A percentile compares a stretch with the other conserved stretches of the same genome.
These are phyloP conservation scores for Paracorniculantispora psalliotae DNA, from an alignment of 2,329 filamentous ascomycete genomes.

Conservation along the genomic window DNA sequence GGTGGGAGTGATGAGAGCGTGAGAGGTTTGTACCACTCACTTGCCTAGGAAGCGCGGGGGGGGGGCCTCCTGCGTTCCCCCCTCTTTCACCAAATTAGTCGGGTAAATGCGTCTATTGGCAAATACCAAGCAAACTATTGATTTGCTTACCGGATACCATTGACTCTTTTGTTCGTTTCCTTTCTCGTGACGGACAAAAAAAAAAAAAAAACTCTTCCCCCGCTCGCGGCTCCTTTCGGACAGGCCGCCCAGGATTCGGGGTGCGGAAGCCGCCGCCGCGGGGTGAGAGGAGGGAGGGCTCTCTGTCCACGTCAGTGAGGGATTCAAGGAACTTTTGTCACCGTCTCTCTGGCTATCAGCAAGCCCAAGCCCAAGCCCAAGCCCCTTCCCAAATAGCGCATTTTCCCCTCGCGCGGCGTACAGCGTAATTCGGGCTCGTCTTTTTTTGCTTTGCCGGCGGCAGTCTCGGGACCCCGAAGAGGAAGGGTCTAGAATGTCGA, in stretches of 20 bases:
- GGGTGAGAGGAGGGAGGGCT: too few relatives aligned
- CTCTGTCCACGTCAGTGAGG: neutral
- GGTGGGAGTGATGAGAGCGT: too few relatives aligned
- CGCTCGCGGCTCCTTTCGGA: neutral
- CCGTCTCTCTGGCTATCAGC: neutral
- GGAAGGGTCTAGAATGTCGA: neutral
- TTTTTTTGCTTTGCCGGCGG: neutral
- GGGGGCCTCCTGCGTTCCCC: neutral
- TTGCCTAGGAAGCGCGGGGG: neutral
- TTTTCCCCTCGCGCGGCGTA: neutral
- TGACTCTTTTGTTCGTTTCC: neutral
- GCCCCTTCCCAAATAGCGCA: neutral
- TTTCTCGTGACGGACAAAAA: neutral
- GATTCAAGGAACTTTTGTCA: conserved; percentile 5
- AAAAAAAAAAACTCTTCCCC: neutral
- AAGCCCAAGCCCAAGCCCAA: neutral
- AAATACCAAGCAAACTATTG: neutral
- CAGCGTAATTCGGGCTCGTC: neutral
- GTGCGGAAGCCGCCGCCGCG: neutral
- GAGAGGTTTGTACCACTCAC: too few relatives aligned
- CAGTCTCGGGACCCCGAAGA: neutral
- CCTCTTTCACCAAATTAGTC: neutral
- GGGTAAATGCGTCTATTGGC: neutral
- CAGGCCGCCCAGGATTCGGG: neutral
- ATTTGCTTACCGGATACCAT: neutral